Evolutionary conservation across 306 rosid species (phyloP), one percentile per base, ranked within the genome.

Genomic region (Trifolium pratense): DNA sequence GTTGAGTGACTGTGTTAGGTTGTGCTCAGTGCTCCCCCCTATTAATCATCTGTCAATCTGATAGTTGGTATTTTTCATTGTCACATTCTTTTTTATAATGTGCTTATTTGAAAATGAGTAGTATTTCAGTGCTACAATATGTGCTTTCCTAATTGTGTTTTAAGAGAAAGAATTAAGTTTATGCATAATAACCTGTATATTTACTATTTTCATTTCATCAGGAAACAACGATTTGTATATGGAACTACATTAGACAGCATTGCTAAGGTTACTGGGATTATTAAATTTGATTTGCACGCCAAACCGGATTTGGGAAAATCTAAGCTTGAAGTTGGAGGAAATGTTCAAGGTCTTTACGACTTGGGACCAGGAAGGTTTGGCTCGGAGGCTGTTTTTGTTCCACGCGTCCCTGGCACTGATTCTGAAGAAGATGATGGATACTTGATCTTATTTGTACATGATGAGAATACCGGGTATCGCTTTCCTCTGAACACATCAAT

Each of bases 381-480:
- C 57, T 94, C 96, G 9, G 99, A 94, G 75, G 97, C 93, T 73
- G 16, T 94, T 72, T 94, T 80, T 87, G 92, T 91, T 40, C 99
- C 97, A 1, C 86, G 89, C 3, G 64, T 82, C 53, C 90, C 92
- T 8, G 96, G 92, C 48, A 77, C 70, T 3, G 58, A 84, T 71
- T 86, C 97, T 34, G 86, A 84, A 85, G 97, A 94, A 89, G 99
- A 94, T 81, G 97, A 91, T 83, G 99, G 99, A 78, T 91, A 87
- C 86, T 81, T 91, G 74, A 87, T 94, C 71, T 77, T 84, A 71
- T 94, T 94, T 68, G 95, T 87, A 14, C 96, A 94, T 9, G 91
- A 89, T 7, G 99, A 94, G 85, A 89, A 83, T 46, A 79, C 84
- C 0, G 89, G 96, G 97, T 94, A 88, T 20, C 40, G 40, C 66